phyloP scores from a whole-genome alignment of 2,329 filamentous ascomycete genomes.

The Ambrosiella cleistominuta region DNA sequence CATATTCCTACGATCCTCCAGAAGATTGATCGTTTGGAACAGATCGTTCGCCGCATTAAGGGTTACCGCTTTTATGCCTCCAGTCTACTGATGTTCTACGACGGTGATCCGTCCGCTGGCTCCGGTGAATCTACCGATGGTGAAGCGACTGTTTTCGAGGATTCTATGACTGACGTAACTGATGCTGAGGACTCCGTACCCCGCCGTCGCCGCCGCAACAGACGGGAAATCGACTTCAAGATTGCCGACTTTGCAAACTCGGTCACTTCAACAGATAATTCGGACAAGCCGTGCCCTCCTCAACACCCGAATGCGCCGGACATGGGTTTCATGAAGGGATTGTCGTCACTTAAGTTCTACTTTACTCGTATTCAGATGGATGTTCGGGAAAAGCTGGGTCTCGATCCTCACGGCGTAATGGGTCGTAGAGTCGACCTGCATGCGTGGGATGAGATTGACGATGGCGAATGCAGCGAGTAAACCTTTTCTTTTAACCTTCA shows the following conservation, averaged over 20 bases:
- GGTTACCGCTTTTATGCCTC: conserved; percentile 93
- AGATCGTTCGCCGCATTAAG: conserved; percentile 60
- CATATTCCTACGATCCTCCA: conserved; percentile 78
- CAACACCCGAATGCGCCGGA: conserved; percentile 66
- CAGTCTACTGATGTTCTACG: conserved; percentile 87
- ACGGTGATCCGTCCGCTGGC: conserved; percentile 51
- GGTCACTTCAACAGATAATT: conserved; percentile 67
- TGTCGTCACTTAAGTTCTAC: conserved; percentile 63
- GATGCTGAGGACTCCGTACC: conserved; percentile 35
- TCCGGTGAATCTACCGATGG: conserved; percentile 29
- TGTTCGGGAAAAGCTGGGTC: conserved; percentile 36
- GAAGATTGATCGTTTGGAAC: conserved; percentile 68
- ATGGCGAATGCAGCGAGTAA: conserved; percentile 12
- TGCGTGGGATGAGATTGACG: conserved; percentile 11
- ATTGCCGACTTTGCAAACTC: conserved; percentile 98
- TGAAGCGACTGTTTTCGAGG: conserved; percentile 34
- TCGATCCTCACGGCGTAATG: conserved; percentile 21
- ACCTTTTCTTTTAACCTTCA: no score
- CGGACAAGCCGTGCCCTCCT: conserved; percentile 56
- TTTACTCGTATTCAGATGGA: conserved; percentile 79
- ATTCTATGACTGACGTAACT: conserved; percentile 42
- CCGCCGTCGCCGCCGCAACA: conserved; percentile 30
- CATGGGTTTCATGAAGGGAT: conserved; percentile 70
- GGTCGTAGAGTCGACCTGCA: conserved; percentile 7
- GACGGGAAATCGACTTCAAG: conserved; percentile 67